Base-by-base conservation (phyloP, 108 stramenopile species). In the Cafeteria roenbergensis region DNA sequence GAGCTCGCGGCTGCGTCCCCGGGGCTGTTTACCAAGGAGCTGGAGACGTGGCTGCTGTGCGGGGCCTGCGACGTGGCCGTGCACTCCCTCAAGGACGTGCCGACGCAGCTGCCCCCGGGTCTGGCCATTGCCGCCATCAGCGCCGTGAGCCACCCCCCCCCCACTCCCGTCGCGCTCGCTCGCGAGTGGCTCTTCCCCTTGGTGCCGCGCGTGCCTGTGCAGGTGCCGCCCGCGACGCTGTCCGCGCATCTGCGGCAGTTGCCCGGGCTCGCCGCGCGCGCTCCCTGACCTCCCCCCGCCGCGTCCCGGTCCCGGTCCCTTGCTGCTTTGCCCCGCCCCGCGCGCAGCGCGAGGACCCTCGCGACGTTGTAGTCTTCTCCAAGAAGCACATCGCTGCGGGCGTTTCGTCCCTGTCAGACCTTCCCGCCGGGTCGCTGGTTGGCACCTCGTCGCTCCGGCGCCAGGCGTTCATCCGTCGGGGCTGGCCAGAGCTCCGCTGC, bases 31-130 rank as follows among this genome's bases (percentile, higher is more conserved):
- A 99, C 99, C 57, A 99, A 99, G 82, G 99, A 99, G 82, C 88
- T 99, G 35, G 99, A 99, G 71, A 86, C 86, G 24, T 91, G 91
- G 36, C 80, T 99, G 42, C 84, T 97, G 42, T 88, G 84, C 53
- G 73, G 95, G 60, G 92, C 94, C 80, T 94, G 95, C 27, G 98
- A 99, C 77, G 95, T 97, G 60, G 97, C 94, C 71, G 98, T 99
- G 37, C 98, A 99, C 74, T 97, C 95, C 36, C 96, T 99, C 93
- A 99, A 99, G 84, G 97, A 99, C 80, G 95, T 99, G 54, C 97
- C 97, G 12, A 99, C 97, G 26, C 94, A 92, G 92, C 78, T 99
- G 60, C 91, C 91, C 12, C 92, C 91, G 1, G 91, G 90, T 30
- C 95, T 95, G 28, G 82, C 97, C 33, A 80, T 99, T 27, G 94